Evolutionary conservation across 441 rosid genomes (phyloP).

Genomic region (Dalechampia spathulata): DNA sequence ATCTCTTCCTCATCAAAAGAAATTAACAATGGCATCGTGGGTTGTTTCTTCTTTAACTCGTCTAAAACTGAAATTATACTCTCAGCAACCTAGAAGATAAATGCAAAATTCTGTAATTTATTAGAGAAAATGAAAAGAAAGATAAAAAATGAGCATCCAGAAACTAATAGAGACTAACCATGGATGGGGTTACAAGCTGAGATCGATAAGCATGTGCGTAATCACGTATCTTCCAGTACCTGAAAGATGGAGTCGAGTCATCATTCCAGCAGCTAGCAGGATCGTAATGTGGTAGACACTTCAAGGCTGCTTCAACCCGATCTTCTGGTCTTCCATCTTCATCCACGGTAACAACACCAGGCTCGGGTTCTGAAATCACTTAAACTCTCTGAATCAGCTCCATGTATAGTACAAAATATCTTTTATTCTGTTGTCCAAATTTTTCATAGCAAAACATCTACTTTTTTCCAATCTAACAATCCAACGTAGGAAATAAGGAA

Average conservation of each 20-base stretch:
- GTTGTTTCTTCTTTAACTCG: conserved; percentile 46
- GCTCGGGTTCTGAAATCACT: conserved; percentile 48
- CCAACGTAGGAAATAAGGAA: too few relatives aligned
- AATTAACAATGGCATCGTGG: conserved; percentile 59
- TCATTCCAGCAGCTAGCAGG: conserved; percentile 38
- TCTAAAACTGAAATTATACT: conserved; percentile 44
- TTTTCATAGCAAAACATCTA: neutral
- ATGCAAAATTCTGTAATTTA: conserved; percentile 3
- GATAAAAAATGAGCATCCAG: neutral
- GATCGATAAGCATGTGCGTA: conserved; percentile 75
- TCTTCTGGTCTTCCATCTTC: conserved; percentile 64
- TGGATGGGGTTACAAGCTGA: conserved; percentile 57
- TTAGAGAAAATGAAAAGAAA: neutral
- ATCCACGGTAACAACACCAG: conserved; percentile 35
- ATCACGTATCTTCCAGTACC: conserved; percentile 90
- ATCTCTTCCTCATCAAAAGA: conserved; percentile 54
- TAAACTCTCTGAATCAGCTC: conserved; percentile 8
- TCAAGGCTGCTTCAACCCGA: conserved; percentile 55
- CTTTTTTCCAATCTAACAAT: too few relatives aligned
- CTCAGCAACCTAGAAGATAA: conserved; percentile 56
- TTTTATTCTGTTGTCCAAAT: neutral
- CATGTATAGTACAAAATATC: neutral
- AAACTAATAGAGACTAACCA: conserved; percentile 35
- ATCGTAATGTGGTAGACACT: conserved; percentile 61
- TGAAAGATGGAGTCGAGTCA: conserved; percentile 36